Evolutionary conservation across 345 rosid genomes (phyloP).

Genomic region (Turritis glabra): DNA sequence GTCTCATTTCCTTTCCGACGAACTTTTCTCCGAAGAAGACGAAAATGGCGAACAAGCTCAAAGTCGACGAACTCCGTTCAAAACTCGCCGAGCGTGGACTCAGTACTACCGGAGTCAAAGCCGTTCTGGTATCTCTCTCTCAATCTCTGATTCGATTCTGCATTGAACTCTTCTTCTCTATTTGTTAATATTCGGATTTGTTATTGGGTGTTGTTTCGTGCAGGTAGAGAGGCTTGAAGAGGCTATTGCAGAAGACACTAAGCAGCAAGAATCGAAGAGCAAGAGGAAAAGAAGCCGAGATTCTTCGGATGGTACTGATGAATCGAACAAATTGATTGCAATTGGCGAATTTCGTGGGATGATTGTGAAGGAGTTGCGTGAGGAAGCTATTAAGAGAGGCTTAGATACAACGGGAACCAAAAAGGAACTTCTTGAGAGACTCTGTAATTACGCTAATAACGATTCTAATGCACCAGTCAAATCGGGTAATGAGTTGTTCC

Average conservation of each 20-base stretch:
- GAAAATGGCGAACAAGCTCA: conserved; percentile 58
- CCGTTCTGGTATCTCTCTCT: conserved; percentile 47
- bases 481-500: conserved; percentile 3
- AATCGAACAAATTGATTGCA: conserved; percentile 49
- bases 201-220: conserved; percentile 3
- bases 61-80: conserved; percentile 66
- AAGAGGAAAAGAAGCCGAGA: conserved; percentile 54
- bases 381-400: conserved; percentile 59
- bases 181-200: background rate
- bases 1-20: background rate
- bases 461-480: conserved; percentile 4
- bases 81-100: conserved; percentile 74
- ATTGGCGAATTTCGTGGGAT: conserved; percentile 53
- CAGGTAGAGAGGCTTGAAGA: conserved; percentile 66
- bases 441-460: conserved; percentile 44
- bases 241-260: conserved; percentile 47
- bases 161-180: background rate
- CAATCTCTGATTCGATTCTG: background rate
- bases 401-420: conserved; percentile 62
- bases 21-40: background rate
- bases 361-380: conserved; percentile 72
- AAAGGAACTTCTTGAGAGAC: conserved; percentile 64
- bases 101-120: conserved; percentile 58
- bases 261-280: conserved; percentile 23
- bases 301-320: conserved; percentile 30